These are phyloP conservation scores for Coemansia sp. DNA, from an alignment of 192 early-diverging fungal species.

Conservation along the genomic window DNA sequence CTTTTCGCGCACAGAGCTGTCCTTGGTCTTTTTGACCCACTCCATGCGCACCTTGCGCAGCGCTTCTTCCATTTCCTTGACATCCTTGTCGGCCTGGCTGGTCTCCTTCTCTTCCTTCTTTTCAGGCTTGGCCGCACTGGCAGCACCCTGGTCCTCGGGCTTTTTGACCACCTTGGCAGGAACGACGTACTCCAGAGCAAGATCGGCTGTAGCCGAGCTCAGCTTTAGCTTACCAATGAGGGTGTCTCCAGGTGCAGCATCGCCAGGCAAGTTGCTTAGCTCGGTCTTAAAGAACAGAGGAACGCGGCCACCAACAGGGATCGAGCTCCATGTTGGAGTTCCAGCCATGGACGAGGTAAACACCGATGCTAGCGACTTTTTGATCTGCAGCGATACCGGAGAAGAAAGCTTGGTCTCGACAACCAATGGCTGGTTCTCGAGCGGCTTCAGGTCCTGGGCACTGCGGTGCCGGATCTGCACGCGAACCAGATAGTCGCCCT, in stretches of 20 bases:
- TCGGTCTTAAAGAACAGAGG: slow-evolving; percentile 41
- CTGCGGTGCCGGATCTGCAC: slow-evolving; percentile 73
- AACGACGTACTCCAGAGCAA: slow-evolving; percentile 55
- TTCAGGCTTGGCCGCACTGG: slow-evolving; percentile 50
- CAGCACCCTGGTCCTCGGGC: slow-evolving; percentile 25
- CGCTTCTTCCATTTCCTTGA: slow-evolving; percentile 63
- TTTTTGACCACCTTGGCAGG: slow-evolving; percentile 15
- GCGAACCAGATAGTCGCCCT: slow-evolving; percentile 84
- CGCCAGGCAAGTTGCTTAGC: slow-evolving; percentile 54
- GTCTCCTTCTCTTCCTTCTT: slow-evolving; percentile 52
- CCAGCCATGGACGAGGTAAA: slow-evolving; percentile 60
- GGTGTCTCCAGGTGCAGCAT: slow-evolving; percentile 76
- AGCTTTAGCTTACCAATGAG: slow-evolving; percentile 70
- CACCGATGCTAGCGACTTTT: slow-evolving; percentile 37
- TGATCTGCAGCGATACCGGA: slow-evolving; percentile 33
- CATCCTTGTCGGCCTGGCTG: slow-evolving; percentile 50
- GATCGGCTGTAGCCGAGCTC: slow-evolving; percentile 26
- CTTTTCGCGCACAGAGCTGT: slow-evolving; percentile 57
- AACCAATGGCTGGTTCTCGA: slow-evolving; percentile 63
- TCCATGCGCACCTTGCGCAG: slow-evolving; percentile 77
- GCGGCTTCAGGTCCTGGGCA: slow-evolving; percentile 71
- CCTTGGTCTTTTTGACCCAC: slow-evolving; percentile 77
- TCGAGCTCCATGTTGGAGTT: slow-evolving; percentile 55
- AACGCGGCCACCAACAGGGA: slow-evolving; percentile 58
- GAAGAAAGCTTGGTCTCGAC: slow-evolving; percentile 67